Percentiles rank a stretch among this genome's conserved stretches.
These are phyloP conservation scores for Fonsecaea erecta DNA, from an alignment of 2,329 filamentous ascomycete species.

Conservation along the genomic window DNA sequence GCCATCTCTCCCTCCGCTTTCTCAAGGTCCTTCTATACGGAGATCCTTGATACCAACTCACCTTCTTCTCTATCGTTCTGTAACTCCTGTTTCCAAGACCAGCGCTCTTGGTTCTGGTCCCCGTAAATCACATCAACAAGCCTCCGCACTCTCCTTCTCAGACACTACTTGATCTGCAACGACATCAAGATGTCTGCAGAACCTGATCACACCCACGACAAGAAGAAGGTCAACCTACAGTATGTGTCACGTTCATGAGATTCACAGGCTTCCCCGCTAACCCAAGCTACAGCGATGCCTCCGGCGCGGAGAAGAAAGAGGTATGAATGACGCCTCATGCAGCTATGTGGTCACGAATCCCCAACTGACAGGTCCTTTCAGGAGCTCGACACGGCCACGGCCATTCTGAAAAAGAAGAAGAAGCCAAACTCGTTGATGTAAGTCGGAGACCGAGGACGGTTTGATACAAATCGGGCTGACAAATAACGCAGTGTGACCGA, in stretches of 20 bases:
- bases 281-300: constrained; percentile 70
- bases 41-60: constrained; percentile 13
- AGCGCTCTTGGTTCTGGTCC: constrained; percentile 12
- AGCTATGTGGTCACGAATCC: constrained; percentile 37
- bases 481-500: constrained; percentile 78
- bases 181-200: constrained; percentile 70
- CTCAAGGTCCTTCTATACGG: constrained; percentile 25
- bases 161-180: constrained; percentile 6
- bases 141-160: constrained; percentile 4
- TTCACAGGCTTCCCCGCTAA: constrained; percentile 31
- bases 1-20: constrained; percentile 10
- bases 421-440: constrained; percentile 99
- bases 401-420: constrained; percentile 99
- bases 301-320: constrained; percentile 82
- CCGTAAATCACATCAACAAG: constrained; percentile 10
- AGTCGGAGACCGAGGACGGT: constrained; percentile 43
- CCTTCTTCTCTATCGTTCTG: not conserved
- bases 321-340: constrained; percentile 58
- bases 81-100: not conserved
- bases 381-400: constrained; percentile 90
- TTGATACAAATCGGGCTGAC: constrained; percentile 25
- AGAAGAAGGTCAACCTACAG: constrained; percentile 84
- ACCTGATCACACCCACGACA: constrained; percentile 65
- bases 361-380: constrained; percentile 46
- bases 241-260: constrained; percentile 54